phyloP scores from a whole-genome alignment of 805 yeast species.

The Komagataella kurtzmanii region DNA sequence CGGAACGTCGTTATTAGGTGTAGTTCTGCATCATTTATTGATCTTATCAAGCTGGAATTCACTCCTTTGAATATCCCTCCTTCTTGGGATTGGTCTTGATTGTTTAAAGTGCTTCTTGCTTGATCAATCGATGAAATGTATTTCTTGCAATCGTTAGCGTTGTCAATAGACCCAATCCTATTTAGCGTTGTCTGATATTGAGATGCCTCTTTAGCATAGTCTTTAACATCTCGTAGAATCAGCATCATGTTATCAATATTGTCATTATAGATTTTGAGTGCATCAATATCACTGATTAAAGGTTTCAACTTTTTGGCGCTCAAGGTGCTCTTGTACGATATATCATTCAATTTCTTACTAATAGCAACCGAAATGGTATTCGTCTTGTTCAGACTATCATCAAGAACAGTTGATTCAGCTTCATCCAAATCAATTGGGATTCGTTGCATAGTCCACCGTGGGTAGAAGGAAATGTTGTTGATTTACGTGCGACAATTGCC shows the following conservation, averaged over 20 bases:
- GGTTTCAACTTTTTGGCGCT: constrained; percentile 53
- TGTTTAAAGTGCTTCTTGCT: constrained; percentile 13
- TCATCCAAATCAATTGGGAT: constrained; percentile 48
- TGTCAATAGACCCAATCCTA: not conserved
- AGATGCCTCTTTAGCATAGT: constrained; percentile 30
- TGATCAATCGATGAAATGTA: constrained; percentile 1
- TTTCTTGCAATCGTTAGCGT: not conserved
- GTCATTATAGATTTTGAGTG: constrained; percentile 36
- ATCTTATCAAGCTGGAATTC: constrained; percentile 39
- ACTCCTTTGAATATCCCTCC: constrained; percentile 55
- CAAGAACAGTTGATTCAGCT: constrained; percentile 73
- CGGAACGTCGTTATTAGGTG: constrained; percentile 37
- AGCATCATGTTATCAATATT: constrained; percentile 43
- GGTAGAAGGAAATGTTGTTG: not conserved
- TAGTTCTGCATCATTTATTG: constrained; percentile 43
- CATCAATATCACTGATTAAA: constrained; percentile 47
- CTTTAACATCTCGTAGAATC: constrained; percentile 32
- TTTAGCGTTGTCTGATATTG: constrained; percentile 20
- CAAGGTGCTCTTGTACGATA: constrained; percentile 24
- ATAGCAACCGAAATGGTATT: constrained; percentile 42
- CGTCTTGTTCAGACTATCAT: constrained; percentile 55
- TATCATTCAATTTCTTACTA: constrained; percentile 35
- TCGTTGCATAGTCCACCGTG: not conserved
- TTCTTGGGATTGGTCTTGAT: constrained; percentile 21
- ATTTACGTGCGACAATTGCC: not conserved